Evolutionary conservation across 495 filamentous ascomycete genomes (phyloP).

Genomic region (Lasiosphaeria hispida): DNA sequence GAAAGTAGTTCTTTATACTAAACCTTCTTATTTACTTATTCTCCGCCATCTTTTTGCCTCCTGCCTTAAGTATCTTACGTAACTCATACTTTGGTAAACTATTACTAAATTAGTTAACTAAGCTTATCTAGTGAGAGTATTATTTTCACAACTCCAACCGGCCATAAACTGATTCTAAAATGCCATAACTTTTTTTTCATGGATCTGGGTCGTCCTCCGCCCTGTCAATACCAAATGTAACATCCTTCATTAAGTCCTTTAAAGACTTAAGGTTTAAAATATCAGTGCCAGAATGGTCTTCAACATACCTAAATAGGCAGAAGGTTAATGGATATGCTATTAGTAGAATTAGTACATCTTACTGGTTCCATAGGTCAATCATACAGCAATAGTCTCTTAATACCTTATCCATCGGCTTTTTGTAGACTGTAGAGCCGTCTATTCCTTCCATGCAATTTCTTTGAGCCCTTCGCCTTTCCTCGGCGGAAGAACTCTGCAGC

Average conservation of each 20-base stretch:
- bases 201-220: conserved; percentile 10
- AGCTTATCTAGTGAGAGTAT: conserved; percentile 4
- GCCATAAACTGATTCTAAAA: conserved; percentile 12
- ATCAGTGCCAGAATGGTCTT: conserved; percentile 6
- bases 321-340: conserved; percentile 6
- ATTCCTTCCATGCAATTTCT: conserved; percentile 12
- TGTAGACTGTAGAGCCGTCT: conserved; percentile 16
- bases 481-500: conserved; percentile 9
- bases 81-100: conserved; percentile 13
- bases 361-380: conserved; percentile 13
- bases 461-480: conserved; percentile 6
- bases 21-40: conserved; percentile 8
- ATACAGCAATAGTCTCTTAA: conserved; percentile 9
- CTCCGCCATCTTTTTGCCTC: conserved; percentile 6
- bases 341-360: conserved; percentile 6
- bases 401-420: conserved; percentile 11
- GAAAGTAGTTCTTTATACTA: conserved; percentile 7
- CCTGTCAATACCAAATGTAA: not conserved
- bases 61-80: conserved; percentile 7
- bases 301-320: conserved; percentile 9
- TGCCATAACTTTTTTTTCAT: conserved; percentile 2
- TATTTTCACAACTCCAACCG: conserved; percentile 7
- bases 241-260: not conserved
- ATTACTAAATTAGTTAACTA: not conserved
- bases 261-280: conserved; percentile 10